Conservation (phyloP, 768 basidiomycete genomes). For the Calvatia gigantea region DNA sequence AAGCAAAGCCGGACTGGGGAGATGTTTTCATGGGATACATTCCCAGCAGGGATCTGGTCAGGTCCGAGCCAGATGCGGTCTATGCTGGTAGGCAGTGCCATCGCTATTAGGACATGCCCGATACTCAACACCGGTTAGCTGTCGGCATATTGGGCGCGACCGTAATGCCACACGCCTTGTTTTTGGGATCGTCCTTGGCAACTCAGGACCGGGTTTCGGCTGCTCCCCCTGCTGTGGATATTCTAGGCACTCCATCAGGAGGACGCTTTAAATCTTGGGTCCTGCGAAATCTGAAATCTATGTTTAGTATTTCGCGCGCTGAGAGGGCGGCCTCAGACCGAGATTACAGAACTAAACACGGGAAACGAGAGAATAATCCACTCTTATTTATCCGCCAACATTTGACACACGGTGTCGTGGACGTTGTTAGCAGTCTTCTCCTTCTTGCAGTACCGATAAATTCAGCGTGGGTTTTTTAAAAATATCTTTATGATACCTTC, state of each 20-base stretch:
- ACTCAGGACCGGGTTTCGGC: slow-evolving; percentile 31
- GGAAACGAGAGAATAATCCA: slow-evolving; percentile 46
- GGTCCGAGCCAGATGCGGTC: slow-evolving; percentile 42
- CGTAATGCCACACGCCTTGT: slow-evolving; percentile 73
- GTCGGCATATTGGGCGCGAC: slow-evolving; percentile 68
- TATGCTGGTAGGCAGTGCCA: slow-evolving; percentile 43
- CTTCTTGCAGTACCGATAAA: slow-evolving; percentile 77
- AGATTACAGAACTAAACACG: slow-evolving; percentile 35
- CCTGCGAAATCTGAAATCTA: slow-evolving; percentile 15
- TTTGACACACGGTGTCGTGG: slow-evolving; percentile 51
- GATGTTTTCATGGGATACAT: slow-evolving; percentile 65
- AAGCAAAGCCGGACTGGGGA: slow-evolving; percentile 61
- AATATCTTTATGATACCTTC: background rate
- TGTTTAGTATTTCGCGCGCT: slow-evolving; percentile 29
- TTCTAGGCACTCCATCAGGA: background rate
- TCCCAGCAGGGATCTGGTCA: slow-evolving; percentile 52
- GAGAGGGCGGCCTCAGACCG: slow-evolving; percentile 27
- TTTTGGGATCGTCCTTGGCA: slow-evolving; percentile 33
- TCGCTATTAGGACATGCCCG: background rate
- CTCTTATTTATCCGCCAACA: slow-evolving; percentile 47
- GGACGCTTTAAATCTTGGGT: slow-evolving; percentile 13
- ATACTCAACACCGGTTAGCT: slow-evolving; percentile 25
- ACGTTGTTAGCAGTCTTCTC: slow-evolving; percentile 57
- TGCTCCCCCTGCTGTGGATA: slow-evolving; percentile 10
- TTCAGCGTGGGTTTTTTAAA: slow-evolving; percentile 41